Base-by-base conservation (phyloP, 306 rosid genomes). In the Oemleria cerasiformis region DNA sequence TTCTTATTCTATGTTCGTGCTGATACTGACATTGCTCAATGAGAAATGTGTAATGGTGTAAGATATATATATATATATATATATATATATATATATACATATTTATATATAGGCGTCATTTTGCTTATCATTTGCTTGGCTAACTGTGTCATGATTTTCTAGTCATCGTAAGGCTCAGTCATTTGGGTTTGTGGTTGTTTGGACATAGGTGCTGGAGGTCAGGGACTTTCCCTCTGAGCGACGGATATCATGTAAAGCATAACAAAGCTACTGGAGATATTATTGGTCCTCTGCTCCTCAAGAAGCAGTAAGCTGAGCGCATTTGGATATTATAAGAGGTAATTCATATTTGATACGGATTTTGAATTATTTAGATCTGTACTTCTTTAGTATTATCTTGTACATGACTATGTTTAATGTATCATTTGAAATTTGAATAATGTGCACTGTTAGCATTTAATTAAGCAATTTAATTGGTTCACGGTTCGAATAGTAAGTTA, bases 181-280 rank as follows among this genome's bases (percentile, higher is more conserved):
- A 40, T 16, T 17, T 20, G n/a, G 67, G 21, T 66, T 53, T 54
- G 55, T 41, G 53, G 56, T 39, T 61, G 59, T 9, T 76, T 75
- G 60, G 36, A n/a, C 77, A 65, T 81, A 92, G 98, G 68, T 92
- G 96, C 48, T 90, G 98, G 96, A 90, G 98, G 76, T 92, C 98
- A 15, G 87, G 83, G 47, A 92, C 98, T 61, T 92, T 92, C 71
- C 98, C 96, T 23, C 76, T 90, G 44, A 88, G 98, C 70, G 95
- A 92, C 66, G 98, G 98, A 69, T 77, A 90, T 77, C 98, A 92
- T 85, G 98, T 88, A 10, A 90, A 92, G 85, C 96, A 92, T 79
- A 92, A 92, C 79, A 92, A 90, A 72, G 98, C 91, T 38, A 85
- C 85, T 1, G 98, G 95, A 42, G 98, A 92, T 79, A 92, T 90